Base-by-base conservation (phyloP, 225 moss, liverwort and hornwort genomes). In the Pseudisothecium myosuroides region DNA sequence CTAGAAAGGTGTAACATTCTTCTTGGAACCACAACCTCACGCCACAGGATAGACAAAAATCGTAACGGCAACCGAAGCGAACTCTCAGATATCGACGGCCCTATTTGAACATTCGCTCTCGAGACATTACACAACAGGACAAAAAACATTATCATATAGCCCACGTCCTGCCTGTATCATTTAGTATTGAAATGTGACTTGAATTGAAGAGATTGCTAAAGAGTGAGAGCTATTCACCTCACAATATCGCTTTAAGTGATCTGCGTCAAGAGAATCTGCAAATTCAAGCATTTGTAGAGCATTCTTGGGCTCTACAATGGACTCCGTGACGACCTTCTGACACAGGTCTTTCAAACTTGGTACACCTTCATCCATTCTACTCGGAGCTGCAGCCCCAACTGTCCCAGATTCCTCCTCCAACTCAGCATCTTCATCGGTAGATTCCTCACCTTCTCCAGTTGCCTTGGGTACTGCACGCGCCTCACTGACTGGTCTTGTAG, bases 301-400 rank as follows among this genome's bases (percentile, higher is more conserved):
- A 93, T 96, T 99, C 90, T 97, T 99, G 69, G 98, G 96, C 88
- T 99, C 98, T 56, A 97, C 93, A 76, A 99, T 92, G 64, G 94
- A 93, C 72, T 97, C 94, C 74, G 95, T 93, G 80, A 94, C 93
- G 63, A 96, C 96, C 87, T 93, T 95, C 90, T 99, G 96, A 90
- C 97, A 99, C 84, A 99, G 79, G 54, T 96, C 95, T 91, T 96
- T 97, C 85, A 99, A 84, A 88, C 96, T 97, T 64, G 96, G 98
- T 72, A 94, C 89, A n/a, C 89, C 89, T 90, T 89, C 91, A 78
- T 86, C 89, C 79, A 73, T 56, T 85, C 85, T 80, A 68, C 75
- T 93, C 82, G 93, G 87, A 85, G 84, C 87, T 39, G 76, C 76
- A 43, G 83, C 26, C 68, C 83, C 91, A 37, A 71, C 61, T 66